Evolutionary conservation across 148 eudicot genomes (phyloP), one percentile per base, ranked within the genome.

Genomic region (Rhododendron molle): DNA sequence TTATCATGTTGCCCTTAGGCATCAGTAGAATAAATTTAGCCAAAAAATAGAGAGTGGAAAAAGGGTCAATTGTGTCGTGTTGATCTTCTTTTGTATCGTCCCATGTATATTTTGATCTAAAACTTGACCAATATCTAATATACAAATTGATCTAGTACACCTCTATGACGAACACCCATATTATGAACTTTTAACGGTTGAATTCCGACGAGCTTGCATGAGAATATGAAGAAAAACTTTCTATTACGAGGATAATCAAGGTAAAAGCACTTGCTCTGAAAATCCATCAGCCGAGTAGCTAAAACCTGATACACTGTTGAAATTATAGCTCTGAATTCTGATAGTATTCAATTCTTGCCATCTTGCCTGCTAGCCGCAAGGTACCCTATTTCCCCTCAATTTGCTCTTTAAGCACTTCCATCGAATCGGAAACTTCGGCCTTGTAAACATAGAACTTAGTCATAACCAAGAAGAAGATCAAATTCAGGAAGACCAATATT

Each of bases 371-470:
- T 40, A 40, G 12, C 28, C 23, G 28, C 67, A 21, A 60, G 67
- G n/a, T 60, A 20, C 67, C n/a, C 2, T 62, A 10, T 23, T 62
- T 50, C 84, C 84, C 38, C 38, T 81, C 86, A 91, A 80, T 78
- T 94, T 92, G 78, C 69, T 93, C 88, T 49, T 36, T 84, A 81
- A 92, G 92, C 10, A 90, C 87, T 46, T 85, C 86, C 90, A 89
- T 89, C 0, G 92, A 89, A 86, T 93, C 87, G 7, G 92, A 91
- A 79, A 91, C 92, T 81, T 95, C 98, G 20, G 90, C 96, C 91
- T 89, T 95, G 76, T 95, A 95, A 12, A 91, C 93, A 85, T 93
- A 94, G 16, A 36, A 88, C 86, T 83, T 95, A 5, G 89, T 83
- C 82, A 92, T 82, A 14, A 91, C 44, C 74, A 95, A 46, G 84